These are phyloP conservation scores for Colletotrichum theobromicola DNA, from an alignment of 2,329 filamentous ascomycete genomes.

Conservation along the genomic window DNA sequence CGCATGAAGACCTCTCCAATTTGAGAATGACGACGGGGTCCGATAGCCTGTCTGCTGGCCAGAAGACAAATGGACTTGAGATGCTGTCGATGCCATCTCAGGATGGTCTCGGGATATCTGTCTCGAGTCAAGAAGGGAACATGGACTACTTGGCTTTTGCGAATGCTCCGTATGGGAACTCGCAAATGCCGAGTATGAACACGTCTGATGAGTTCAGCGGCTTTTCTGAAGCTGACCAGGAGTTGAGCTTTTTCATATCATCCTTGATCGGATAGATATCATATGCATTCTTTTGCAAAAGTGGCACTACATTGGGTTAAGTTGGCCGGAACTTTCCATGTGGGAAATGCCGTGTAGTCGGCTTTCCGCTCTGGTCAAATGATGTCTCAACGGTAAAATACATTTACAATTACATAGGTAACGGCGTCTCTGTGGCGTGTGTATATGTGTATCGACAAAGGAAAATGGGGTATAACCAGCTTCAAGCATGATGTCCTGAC, in stretches of 20 bases:
- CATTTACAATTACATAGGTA: not conserved
- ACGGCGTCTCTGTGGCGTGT: fast-evolving
- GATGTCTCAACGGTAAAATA: not conserved
- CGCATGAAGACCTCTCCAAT: not conserved
- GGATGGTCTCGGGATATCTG: not conserved
- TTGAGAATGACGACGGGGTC: too few relatives aligned
- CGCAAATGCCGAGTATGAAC: not conserved
- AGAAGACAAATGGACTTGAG: not conserved
- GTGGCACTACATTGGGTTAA: too few relatives aligned
- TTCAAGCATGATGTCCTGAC: not conserved
- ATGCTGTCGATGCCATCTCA: not conserved
- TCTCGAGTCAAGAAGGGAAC: not conserved
- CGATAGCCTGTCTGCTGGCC: not conserved
- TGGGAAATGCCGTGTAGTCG: too few relatives aligned
- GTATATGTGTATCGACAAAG: not conserved
- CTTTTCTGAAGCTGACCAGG: not conserved
- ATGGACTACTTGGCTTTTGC: not conserved
- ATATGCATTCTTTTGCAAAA: too few relatives aligned
- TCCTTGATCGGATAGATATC: not conserved
- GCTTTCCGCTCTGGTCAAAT: fast-evolving
- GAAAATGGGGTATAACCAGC: not conserved
- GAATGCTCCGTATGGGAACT: not conserved
- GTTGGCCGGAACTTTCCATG: too few relatives aligned
- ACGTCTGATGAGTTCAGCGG: not conserved
- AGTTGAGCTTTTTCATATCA: not conserved